Base-by-base conservation (phyloP, 768 basidiomycete species). In the Auriculariales sp. region DNA sequence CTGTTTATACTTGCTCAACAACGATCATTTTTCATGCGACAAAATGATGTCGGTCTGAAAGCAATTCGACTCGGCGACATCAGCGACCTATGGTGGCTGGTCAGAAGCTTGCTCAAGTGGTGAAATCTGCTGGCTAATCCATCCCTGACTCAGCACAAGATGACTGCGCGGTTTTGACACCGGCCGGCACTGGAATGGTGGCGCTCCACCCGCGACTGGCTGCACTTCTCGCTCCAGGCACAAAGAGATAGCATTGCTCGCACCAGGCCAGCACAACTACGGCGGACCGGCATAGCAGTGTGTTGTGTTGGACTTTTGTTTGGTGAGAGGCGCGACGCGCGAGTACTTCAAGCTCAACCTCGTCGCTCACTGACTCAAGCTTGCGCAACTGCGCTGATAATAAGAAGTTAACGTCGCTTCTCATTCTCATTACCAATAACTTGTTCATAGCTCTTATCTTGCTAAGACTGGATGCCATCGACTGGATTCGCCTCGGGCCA, bases 191-290 rank as follows among this genome's bases (percentile, higher is more conserved):
- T n/a, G n/a, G n/a, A n/a, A n/a, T n/a, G n/a, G n/a, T n/a, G n/a
- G n/a, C n/a, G n/a, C n/a, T n/a, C n/a, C n/a, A n/a, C n/a, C n/a
- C n/a, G n/a, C n/a, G n/a, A n/a, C n/a, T n/a, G n/a, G n/a, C n/a
- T 65, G 49, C 75, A 75, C 3, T 80, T 80, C 53, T 66, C 67
- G 1, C 74, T 70, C 58, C 85, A 86, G 6, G 83, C 82, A 9
- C 86, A 58, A 59, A 85, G 82, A 46, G 87, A 80, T 1, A 80
- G 83, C 54, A 73, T 73, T n/a, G 70, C 65, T 3, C 84, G 86
- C 1, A 85, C 80, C 1, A 79, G 75, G 47, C 78, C 79, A 3
- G 81, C 85, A 0, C 83, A 83, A 50, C 83, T 79, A 56, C 88
- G 66, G 55, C 87, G 73, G 3, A 88, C 65, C 1, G 70, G 69